Evolutionary conservation across 352 stramenopile species (phyloP), one percentile per base, ranked within the genome.

Genomic region (Pythium utonaiense): DNA sequence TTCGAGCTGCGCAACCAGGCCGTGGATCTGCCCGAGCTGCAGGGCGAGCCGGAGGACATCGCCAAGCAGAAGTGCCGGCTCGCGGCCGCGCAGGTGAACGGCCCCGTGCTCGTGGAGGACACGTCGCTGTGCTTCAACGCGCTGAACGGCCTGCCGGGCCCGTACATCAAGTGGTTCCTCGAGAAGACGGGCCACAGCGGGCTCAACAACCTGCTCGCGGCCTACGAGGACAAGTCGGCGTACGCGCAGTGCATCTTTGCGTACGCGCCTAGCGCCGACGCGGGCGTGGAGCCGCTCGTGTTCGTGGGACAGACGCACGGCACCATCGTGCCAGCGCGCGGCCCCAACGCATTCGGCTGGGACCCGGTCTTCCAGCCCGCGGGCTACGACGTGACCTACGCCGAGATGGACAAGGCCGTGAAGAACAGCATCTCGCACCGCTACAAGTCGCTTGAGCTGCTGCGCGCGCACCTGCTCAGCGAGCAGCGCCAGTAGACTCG

Each of bases 81-180:
- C 19, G 96, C 96, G 12, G 83, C 89, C 19, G 64, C 92, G 57
- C 61, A 95, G 66, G 75, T 97, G 42, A 61, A 83, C 31, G 94
- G 96, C 9, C 74, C 95, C 6, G 93, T 98, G 47, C 88, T 99
- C 34, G 95, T 97, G 24, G 96, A 99, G 74, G 96, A 99, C 77
- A 99, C 95, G 36, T 97, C 88, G 49, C 77, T 99, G 6, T 98
- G 96, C 79, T 99, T 98, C 74, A 97, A 98, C 67, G 96, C 95
- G 50, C 81, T 99, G 6, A 71, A 88, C 38, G 96, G 90, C 0
- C 84, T 99, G 1, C 96, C 96, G 0, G 96, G 96, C 0, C 93
- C 95, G 24, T 99, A 99, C 78, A 97, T 99, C 64, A 99, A 99
- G 79, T 99, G 96, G 94, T 99, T 99, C 65, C 76, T 99, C 10